Base-by-base conservation (phyloP, 139 green algal species). In the Ettlia oleoabundans region DNA sequence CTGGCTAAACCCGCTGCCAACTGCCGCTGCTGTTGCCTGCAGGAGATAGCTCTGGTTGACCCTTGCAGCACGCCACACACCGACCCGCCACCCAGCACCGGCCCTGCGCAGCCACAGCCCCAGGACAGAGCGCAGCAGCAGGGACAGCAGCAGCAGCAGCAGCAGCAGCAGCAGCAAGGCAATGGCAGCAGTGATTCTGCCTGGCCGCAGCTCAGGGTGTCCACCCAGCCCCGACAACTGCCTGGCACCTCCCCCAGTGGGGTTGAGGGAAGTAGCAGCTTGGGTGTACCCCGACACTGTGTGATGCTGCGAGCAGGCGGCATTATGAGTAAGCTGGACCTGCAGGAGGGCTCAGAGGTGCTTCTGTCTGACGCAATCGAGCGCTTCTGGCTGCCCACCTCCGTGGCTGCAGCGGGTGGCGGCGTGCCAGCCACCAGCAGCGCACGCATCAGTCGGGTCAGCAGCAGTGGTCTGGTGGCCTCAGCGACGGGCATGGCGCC, bases 241-340 rank as follows among this genome's bases (percentile, higher is more conserved):
- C 9, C 35, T 35, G 55, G n/a, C n/a, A n/a, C n/a, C n/a, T n/a
- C n/a, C n/a, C n/a, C n/a, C n/a, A n/a, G n/a, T n/a, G n/a, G n/a
- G n/a, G n/a, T n/a, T n/a, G n/a, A n/a, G n/a, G n/a, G n/a, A n/a
- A n/a, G n/a, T n/a, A n/a, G n/a, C n/a, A n/a, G 6, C 90, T 24
- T 58, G 47, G 47, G 68, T 5, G 38, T 37, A 37, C 73, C 92
- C 3, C 43, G 40, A 42, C 86, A 95, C 58, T 97, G 92, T 78
- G 89, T 98, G 77, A 72, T 98, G 65, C 86, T 97, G 80, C 88
- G 95, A 21, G 93, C 88, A 55, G 94, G 96, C 2, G 95, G 95
- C 24, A 71, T 94, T 58, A 86, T 98, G 81, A 96, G 87, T 40
- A 84, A 98, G 76, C 88, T 98, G 53, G 94, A 98, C 77, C 80